Evolutionary conservation across 2,329 filamentous ascomycete species (phyloP).

Genomic region (Emergomyces africanus): DNA sequence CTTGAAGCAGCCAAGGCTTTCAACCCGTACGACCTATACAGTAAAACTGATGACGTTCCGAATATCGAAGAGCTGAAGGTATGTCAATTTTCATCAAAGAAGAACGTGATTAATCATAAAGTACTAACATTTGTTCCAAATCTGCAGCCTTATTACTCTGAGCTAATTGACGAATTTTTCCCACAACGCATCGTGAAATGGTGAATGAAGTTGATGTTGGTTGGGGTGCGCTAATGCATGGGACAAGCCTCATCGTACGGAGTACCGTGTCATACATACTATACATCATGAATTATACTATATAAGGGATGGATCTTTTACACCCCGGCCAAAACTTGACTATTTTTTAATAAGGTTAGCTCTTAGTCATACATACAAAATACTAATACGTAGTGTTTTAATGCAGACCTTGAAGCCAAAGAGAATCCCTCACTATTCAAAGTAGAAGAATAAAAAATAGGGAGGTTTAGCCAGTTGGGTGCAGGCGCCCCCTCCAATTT

Average conservation of each 20-base stretch:
- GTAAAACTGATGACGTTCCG: conserved; percentile 75
- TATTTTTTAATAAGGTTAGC: no score
- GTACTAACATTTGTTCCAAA: conserved; percentile 21
- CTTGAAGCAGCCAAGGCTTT: conserved; percentile 71
- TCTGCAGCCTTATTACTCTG: conserved; percentile 56
- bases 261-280: background rate
- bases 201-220: conserved; percentile 1
- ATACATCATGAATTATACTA: no score
- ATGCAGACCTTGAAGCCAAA: no score
- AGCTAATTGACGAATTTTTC: conserved; percentile 39
- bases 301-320: no score
- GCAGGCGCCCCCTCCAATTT: no score
- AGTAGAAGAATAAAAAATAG: no score
- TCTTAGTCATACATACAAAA: no score
- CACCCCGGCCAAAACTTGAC: no score
- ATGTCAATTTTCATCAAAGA: conserved; percentile 13
- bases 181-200: conserved; percentile 10
- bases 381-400: no score
- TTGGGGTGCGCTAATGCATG: background rate
- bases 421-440: no score
- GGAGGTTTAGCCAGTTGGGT: no score
- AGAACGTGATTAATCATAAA: background rate
- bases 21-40: conserved; percentile 87
- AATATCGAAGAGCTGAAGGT: conserved; percentile 65
- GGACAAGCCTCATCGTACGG: background rate